These are phyloP conservation scores for Mycena pura DNA, from an alignment of 768 basidiomycete genomes.

Conservation along the genomic window DNA sequence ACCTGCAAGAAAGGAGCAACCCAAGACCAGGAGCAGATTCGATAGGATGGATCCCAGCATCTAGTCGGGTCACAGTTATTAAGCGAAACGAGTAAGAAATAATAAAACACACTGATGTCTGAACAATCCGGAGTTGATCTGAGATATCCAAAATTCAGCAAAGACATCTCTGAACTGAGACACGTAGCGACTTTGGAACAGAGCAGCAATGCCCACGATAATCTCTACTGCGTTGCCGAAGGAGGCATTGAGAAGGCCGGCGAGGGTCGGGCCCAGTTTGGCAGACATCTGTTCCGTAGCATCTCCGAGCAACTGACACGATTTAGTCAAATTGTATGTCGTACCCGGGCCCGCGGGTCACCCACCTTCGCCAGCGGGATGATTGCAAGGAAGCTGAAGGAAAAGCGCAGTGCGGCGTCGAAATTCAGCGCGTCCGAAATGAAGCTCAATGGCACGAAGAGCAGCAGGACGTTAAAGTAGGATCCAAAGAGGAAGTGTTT, in stretches of 20 bases:
- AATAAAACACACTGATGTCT: slow-evolving; percentile 72
- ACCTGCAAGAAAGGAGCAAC: slow-evolving; percentile 90
- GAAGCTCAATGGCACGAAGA: slow-evolving; percentile 80
- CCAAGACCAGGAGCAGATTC: slow-evolving; percentile 88
- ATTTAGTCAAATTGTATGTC: slow-evolving; percentile 4
- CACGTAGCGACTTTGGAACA: slow-evolving; percentile 65
- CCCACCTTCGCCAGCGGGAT: slow-evolving; percentile 86
- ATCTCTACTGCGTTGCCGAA: slow-evolving; percentile 89
- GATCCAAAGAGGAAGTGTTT: slow-evolving; percentile 66
- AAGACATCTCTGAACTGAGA: background rate
- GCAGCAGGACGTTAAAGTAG: slow-evolving; percentile 78
- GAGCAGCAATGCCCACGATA: slow-evolving; percentile 86
- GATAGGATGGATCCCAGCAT: slow-evolving; percentile 92
- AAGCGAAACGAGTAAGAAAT: background rate
- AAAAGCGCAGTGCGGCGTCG: slow-evolving; percentile 76
- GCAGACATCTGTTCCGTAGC: slow-evolving; percentile 83
- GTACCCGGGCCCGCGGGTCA: slow-evolving; percentile 1
- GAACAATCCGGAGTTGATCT: slow-evolving; percentile 88
- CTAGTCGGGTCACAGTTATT: slow-evolving; percentile 40
- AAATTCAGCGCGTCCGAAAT: slow-evolving; percentile 61
- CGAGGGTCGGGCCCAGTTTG: slow-evolving; percentile 83
- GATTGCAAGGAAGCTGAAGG: slow-evolving; percentile 82
- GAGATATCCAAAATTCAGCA: slow-evolving; percentile 15
- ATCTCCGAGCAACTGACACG: slow-evolving; percentile 70
- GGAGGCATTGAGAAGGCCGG: slow-evolving; percentile 86